A percentile compares a stretch with the other conserved stretches of the same genome.
Evolutionary conservation across 2,329 filamentous ascomycete species (phyloP).

Genomic region (Neobulgaria alba): DNA sequence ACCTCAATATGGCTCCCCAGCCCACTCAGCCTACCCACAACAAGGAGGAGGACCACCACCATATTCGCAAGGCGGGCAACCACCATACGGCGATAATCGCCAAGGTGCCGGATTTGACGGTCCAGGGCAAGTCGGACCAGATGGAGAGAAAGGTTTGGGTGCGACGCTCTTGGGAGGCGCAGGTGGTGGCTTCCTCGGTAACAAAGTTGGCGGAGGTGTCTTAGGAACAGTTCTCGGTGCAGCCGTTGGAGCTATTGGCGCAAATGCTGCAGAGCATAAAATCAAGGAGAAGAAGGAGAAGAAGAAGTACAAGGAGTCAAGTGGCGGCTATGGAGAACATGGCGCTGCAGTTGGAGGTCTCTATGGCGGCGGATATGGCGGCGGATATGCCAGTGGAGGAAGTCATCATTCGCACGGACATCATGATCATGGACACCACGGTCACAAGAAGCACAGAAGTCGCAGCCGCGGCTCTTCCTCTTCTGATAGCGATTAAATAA

Average conservation of each 20-base stretch:
- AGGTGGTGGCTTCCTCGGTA: conserved; percentile 43
- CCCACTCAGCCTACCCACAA: conserved; percentile 13
- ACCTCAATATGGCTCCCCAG: conserved; percentile 6
- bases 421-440: conserved; percentile 14
- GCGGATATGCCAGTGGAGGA: conserved; percentile 1
- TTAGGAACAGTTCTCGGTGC: conserved; percentile 44
- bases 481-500: conserved; percentile 18
- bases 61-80: conserved; percentile 8
- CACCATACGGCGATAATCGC: conserved; percentile 12
- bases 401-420: conserved; percentile 1
- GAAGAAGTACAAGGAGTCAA: conserved; percentile 5
- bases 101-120: conserved; percentile 12
- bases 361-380: conserved; percentile 9
- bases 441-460: conserved; percentile 9
- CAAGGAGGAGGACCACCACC: conserved; percentile 6
- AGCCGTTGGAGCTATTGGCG: conserved; percentile 45
- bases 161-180: conserved; percentile 45
- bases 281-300: conserved; percentile 31
- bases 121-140: conserved; percentile 22
- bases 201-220: conserved; percentile 46
- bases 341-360: conserved; percentile 14
- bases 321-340: neutral
- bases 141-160: conserved; percentile 46
- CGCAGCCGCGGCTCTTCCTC: conserved; percentile 12
- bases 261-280: conserved; percentile 42